A percentile compares a stretch with the other conserved stretches of the same genome.
Evolutionary conservation across 305 asterid genomes (phyloP).

Genomic region (Petunia hybrid): DNA sequence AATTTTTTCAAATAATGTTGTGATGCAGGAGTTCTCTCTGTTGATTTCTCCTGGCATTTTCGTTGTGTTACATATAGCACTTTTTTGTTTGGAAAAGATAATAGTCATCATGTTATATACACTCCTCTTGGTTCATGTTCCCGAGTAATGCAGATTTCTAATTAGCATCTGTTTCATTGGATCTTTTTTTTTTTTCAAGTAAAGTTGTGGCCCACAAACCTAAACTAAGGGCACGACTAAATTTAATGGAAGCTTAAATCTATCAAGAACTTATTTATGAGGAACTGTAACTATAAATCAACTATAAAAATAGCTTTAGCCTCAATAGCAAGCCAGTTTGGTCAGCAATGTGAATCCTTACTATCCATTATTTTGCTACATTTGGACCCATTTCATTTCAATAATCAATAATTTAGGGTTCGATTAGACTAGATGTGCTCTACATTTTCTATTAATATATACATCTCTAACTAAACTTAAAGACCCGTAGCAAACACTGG

Average conservation of each 20-base stretch:
- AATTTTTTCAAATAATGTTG: too few species aligned
- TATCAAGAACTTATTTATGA: neutral
- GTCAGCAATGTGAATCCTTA: constrained; percentile 16
- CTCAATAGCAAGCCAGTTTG: neutral
- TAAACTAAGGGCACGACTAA: neutral
- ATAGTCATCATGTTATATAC: too few species aligned
- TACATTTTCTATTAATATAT: constrained; percentile 5
- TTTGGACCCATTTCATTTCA: constrained; percentile 8
- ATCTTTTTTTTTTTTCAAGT: neutral
- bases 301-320: neutral
- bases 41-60: neutral
- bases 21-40: constrained; percentile 27
- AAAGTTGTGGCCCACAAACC: neutral
- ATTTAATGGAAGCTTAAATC: neutral
- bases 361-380: neutral
- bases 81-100: neutral
- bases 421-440: neutral
- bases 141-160: neutral
- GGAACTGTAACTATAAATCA: neutral
- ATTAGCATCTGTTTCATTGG: neutral
- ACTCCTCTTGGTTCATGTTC: neutral
- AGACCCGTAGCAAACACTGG: neutral
- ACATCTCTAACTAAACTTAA: neutral
- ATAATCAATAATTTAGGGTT: constrained; percentile 13
- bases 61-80: constrained; percentile 12